Evolutionary conservation across 192 early-diverging fungal species (phyloP).

Genomic region (Helicostylum pulchrum): DNA sequence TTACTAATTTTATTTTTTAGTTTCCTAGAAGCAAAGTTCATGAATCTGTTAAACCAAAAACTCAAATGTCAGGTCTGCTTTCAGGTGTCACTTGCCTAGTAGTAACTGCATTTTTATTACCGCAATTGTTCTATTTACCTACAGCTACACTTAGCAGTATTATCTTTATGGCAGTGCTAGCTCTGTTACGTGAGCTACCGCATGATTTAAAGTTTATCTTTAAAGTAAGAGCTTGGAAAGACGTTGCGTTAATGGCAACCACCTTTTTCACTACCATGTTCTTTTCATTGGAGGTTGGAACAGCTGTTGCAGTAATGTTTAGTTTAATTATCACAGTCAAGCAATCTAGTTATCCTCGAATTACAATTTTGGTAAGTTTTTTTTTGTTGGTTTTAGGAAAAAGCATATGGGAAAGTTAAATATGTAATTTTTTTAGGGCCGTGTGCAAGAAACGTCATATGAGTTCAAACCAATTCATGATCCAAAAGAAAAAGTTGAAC

Average conservation of each 20-base stretch:
- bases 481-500: slow-evolving; percentile 54
- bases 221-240: slow-evolving; percentile 70
- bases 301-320: slow-evolving; percentile 79
- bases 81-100: slow-evolving; percentile 66
- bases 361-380: slow-evolving; percentile 57
- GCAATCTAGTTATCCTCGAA: slow-evolving; percentile 75
- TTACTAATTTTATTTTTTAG: slow-evolving; percentile 1
- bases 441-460: slow-evolving; percentile 36
- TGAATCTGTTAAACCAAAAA: slow-evolving; percentile 78
- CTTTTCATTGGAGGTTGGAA: slow-evolving; percentile 86
- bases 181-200: slow-evolving; percentile 66
- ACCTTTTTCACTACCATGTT: slow-evolving; percentile 86
- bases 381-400: slow-evolving; percentile 11
- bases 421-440: slow-evolving; percentile 34
- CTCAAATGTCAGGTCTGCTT: slow-evolving; percentile 83
- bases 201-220: slow-evolving; percentile 74
- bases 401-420: background rate
- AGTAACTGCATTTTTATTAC: slow-evolving; percentile 73
- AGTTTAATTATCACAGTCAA: slow-evolving; percentile 89
- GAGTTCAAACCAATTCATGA: slow-evolving; percentile 67
- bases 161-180: slow-evolving; percentile 73
- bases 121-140: slow-evolving; percentile 80
- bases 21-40: slow-evolving; percentile 86
- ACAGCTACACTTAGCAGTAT: slow-evolving; percentile 75
- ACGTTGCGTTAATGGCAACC: slow-evolving; percentile 73